Evolutionary conservation across 164 flowering plant genomes (phyloP), one percentile per base, ranked within the genome.

Genomic region (Buxus sempervirens): DNA sequence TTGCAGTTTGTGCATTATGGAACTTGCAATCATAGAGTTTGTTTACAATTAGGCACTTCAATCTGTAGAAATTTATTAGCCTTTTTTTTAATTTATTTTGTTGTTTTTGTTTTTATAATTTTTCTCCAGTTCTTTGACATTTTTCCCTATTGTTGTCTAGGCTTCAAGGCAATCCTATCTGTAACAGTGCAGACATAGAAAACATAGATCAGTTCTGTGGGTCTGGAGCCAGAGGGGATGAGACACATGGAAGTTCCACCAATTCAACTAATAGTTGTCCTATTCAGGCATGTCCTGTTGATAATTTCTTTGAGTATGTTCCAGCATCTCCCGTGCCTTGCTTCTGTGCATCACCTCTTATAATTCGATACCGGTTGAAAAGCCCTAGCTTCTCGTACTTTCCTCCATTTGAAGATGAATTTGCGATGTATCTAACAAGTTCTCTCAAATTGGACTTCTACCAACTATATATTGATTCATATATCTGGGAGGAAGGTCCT

Each of bases 111-210:
- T n/a, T n/a, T n/a, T n/a, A n/a, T n/a, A n/a, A n/a, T n/a, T n/a
- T n/a, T 26, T n/a, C 28, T 66, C 22, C 5, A 55, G 21, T 20
- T 55, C n/a, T 22, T 68, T 19, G n/a, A 54, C 62, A 60, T 38
- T 48, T 49, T 49, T 51, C 56, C n/a, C 20, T 56, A 57, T 54
- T 68, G 21, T 42, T 75, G 58, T 77, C 62, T 85, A 91, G 97
- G 90, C 85, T 91, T 73, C 79, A 73, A 48, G 90, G 90, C 26
- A 91, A 91, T 76, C 96, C 93, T 21, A 68, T 88, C 27, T 91
- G 97, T 67, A 42, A 13, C 18, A 67, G 32, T 66, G 77, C 80
- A 63, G 85, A 68, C 73, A 72, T 72, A 72, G 73, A 62, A 25
- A 84, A 83, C 64, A 80, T 80, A 66, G 70, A 16, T 65, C 77